phyloP scores from a whole-genome alignment of 768 basidiomycete species.

The Inosperma sp. region DNA sequence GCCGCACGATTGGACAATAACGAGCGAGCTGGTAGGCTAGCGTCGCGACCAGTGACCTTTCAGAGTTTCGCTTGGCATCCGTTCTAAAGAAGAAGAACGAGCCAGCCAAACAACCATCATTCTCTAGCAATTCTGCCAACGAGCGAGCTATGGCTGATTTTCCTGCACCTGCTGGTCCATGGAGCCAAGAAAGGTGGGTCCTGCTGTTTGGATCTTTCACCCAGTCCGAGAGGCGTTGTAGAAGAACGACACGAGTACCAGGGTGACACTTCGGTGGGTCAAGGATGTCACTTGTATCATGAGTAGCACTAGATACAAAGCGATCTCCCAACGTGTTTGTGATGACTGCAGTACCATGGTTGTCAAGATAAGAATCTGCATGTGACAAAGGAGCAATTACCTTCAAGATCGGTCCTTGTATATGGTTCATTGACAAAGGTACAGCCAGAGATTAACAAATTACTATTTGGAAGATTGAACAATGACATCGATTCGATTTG shows the following conservation, averaged over 20 bases:
- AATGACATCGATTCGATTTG: neutral
- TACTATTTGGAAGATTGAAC: neutral
- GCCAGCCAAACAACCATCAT: neutral
- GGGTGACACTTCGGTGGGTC: neutral
- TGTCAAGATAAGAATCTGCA: neutral
- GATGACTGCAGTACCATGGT: no score
- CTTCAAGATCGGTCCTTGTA: neutral
- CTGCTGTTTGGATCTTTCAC: constrained; percentile 1
- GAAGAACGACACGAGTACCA: neutral
- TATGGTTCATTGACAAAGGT: neutral
- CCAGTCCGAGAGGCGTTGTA: constrained; percentile 2
- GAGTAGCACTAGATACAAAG: neutral
- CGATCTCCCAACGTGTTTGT: neutral
- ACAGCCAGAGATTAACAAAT: neutral
- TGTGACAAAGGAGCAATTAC: neutral
- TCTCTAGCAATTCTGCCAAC: neutral
- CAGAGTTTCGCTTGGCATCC: neutral
- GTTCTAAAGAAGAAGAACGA: neutral
- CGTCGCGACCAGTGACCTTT: neutral
- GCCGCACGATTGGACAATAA: neutral
- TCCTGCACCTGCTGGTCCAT: constrained; percentile 1
- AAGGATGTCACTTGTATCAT: neutral
- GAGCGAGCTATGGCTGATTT: constrained; percentile 6
- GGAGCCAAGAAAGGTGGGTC: constrained; percentile 4
- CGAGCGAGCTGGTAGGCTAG: neutral